A percentile compares a stretch with the other conserved stretches of the same genome.
These are phyloP conservation scores for Candida piceae DNA, from an alignment of 805 yeast genomes.

Conservation along the genomic window DNA sequence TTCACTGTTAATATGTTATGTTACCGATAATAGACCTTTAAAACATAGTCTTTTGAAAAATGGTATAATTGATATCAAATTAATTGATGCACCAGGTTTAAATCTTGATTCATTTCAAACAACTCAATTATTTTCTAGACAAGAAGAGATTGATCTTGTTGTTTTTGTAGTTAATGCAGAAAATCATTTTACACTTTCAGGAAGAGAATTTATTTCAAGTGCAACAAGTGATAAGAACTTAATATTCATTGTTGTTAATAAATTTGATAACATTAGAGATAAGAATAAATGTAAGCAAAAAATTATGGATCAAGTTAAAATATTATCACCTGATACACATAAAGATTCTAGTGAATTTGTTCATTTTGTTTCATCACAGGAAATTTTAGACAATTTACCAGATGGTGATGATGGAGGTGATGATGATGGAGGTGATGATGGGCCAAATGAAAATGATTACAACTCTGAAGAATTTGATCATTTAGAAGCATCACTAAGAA, in stretches of 20 bases:
- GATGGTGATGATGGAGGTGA: constrained; percentile 32
- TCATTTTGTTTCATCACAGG: constrained; percentile 77
- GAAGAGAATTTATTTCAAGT: constrained; percentile 85
- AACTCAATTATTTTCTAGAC: constrained; percentile 89
- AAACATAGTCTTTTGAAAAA: constrained; percentile 72
- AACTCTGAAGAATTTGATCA: constrained; percentile 68
- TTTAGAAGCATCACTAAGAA: constrained; percentile 77
- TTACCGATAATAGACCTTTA: constrained; percentile 65
- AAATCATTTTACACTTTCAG: constrained; percentile 90
- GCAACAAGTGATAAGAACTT: constrained; percentile 90
- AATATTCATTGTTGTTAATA: constrained; percentile 90
- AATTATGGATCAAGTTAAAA: constrained; percentile 80
- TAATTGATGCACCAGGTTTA: constrained; percentile 96
- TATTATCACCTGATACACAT: constrained; percentile 83
- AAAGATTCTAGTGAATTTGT: constrained; percentile 88
- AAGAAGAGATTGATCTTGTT: constrained; percentile 94
- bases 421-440: constrained; percentile 28
- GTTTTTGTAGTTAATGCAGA: constrained; percentile 96
- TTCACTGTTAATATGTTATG: constrained; percentile 71
- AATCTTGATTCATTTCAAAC: constrained; percentile 92
- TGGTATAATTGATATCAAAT: constrained; percentile 86
- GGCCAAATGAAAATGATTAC: constrained; percentile 29
- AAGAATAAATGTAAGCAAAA: constrained; percentile 71
- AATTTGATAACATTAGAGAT: constrained; percentile 81
- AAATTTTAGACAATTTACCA: constrained; percentile 35